Percentiles rank a stretch among this genome's conserved stretches.
phyloP scores from a whole-genome alignment of 1,284 basidiomycete genomes.

The Farysia itapuensis region DNA sequence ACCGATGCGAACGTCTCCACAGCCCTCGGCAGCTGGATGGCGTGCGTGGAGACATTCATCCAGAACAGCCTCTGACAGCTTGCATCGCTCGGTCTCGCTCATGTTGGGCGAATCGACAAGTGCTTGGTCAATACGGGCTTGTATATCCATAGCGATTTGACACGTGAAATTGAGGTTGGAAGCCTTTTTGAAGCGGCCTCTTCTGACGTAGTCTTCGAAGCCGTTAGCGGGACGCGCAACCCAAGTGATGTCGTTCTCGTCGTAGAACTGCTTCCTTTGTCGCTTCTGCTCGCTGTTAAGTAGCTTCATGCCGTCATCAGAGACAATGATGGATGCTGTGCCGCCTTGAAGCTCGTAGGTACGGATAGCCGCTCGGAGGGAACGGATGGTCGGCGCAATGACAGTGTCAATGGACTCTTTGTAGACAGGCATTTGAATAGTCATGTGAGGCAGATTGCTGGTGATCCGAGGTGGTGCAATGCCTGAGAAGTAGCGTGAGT shows the following conservation, averaged over 20 bases:
- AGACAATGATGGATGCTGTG: conserved; percentile 73
- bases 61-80: conserved; percentile 19
- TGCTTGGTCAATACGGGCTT: conserved; percentile 60
- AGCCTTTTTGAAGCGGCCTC: conserved; percentile 84
- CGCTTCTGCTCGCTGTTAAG: conserved; percentile 69
- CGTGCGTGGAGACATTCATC: conserved; percentile 62
- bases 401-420: conserved; percentile 64
- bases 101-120: conserved; percentile 7
- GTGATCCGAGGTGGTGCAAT: conserved; percentile 67
- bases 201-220: conserved; percentile 71
- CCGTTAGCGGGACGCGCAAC: conserved; percentile 75
- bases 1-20: conserved; percentile 44
- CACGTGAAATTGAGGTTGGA: conserved; percentile 85
- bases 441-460: conserved; percentile 72
- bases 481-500: conserved; percentile 62
- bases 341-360: conserved; percentile 83
- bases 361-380: conserved; percentile 80
- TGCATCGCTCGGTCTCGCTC: conserved; percentile 21
- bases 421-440: conserved; percentile 78
- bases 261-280: conserved; percentile 73
- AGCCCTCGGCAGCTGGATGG: conserved; percentile 58
- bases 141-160: conserved; percentile 72
- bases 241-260: conserved; percentile 75
- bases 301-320: conserved; percentile 74
- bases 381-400: conserved; percentile 71